Percentiles rank a stretch among this genome's conserved stretches.
phyloP scores from a whole-genome alignment of 2,329 filamentous ascomycete genomes.

The Fusarium sp. region DNA sequence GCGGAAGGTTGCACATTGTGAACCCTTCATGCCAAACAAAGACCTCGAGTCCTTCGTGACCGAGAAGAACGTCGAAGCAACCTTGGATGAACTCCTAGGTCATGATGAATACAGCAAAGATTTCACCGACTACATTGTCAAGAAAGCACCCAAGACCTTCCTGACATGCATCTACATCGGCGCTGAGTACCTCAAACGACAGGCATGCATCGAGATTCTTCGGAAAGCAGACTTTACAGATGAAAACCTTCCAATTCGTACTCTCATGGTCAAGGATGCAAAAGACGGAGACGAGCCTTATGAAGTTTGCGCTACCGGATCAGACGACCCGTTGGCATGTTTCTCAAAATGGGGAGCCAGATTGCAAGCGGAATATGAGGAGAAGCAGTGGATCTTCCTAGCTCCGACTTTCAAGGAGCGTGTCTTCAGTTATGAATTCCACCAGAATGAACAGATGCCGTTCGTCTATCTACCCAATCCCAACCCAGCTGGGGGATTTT shows the following conservation, averaged over 20 bases:
- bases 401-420: neutral
- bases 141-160: neutral
- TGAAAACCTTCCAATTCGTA: neutral
- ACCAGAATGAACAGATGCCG: neutral
- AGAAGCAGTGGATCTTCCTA: neutral
- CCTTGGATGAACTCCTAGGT: neutral
- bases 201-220: too few species aligned
- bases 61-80: neutral
- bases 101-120: neutral
- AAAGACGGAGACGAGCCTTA: neutral
- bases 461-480: neutral
- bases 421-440: neutral
- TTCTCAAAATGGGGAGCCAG: neutral
- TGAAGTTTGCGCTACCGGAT: neutral
- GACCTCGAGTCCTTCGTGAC: neutral
- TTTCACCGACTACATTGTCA: neutral
- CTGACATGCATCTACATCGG: neutral
- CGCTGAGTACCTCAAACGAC: too few species aligned
- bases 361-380: neutral
- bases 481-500: neutral
- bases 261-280: neutral
- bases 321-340: neutral
- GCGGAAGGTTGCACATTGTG: neutral
- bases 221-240: neutral
- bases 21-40: neutral